A percentile compares a stretch with the other conserved stretches of the same genome.
phyloP scores from a whole-genome alignment of 2,329 filamentous ascomycete species.

The Colletotrichum sojae region DNA sequence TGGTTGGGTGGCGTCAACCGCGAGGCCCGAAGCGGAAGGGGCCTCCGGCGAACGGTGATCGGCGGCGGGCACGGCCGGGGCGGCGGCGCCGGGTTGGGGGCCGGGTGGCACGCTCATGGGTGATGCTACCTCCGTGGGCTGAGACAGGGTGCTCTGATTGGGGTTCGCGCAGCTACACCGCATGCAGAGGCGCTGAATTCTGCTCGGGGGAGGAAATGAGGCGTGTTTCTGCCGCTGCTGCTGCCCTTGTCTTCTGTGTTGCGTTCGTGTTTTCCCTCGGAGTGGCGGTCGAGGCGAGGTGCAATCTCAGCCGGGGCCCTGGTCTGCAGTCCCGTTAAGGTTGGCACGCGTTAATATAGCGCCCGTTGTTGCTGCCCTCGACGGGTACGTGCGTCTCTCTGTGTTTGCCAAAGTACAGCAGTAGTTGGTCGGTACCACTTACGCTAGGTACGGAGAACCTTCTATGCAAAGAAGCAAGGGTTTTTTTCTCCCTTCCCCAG shows the following conservation, averaged over 20 bases:
- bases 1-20: not conserved
- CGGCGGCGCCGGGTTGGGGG: constrained; percentile 30
- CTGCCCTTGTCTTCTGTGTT: constrained; percentile 8
- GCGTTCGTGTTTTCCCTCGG: not conserved
- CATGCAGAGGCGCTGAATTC: not conserved
- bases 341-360: constrained; percentile 27
- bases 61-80: constrained; percentile 25
- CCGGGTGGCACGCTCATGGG: constrained; percentile 28
- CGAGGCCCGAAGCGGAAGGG: constrained; percentile 8
- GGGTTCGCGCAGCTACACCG: not conserved
- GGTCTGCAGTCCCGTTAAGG: constrained; percentile 35
- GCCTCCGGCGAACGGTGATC: constrained; percentile 23
- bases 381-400: constrained; percentile 5
- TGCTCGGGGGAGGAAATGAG: constrained; percentile 5
- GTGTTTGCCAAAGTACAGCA: constrained; percentile 9
- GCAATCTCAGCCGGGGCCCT: constrained; percentile 24
- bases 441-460: no score
- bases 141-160: constrained; percentile 8
- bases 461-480: constrained; percentile 22
- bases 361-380: constrained; percentile 5
- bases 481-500: not conserved
- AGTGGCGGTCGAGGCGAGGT: not conserved
- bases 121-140: not conserved
- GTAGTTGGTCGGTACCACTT: no score
- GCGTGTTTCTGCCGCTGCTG: constrained; percentile 9